A percentile compares a stretch with the other conserved stretches of the same genome.
Conservation (phyloP, 176 grass and related monocot species). For the Alloteropsis semialata region DNA sequence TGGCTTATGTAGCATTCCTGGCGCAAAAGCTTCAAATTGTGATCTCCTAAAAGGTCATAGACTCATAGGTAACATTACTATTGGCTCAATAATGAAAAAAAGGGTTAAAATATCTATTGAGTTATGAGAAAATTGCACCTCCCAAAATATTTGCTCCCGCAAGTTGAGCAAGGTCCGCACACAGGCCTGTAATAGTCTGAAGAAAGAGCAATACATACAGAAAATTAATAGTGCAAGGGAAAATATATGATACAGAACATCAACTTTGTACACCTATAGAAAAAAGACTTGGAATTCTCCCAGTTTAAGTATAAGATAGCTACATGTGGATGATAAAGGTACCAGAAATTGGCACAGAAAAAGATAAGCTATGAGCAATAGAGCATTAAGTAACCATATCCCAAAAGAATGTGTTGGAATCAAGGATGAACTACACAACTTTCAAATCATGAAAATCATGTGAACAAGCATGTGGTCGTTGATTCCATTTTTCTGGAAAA, state of each 20-base stretch:
- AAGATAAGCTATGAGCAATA: background rate
- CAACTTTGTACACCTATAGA: background rate
- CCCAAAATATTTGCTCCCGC: slow-evolving; percentile 60
- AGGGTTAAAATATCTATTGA: background rate
- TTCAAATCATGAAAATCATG: background rate
- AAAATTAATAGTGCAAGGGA: slow-evolving; percentile 33
- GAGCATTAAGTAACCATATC: background rate
- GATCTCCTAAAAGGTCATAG: slow-evolving; percentile 40
- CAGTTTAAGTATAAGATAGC: slow-evolving; percentile 2
- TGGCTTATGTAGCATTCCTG: slow-evolving; percentile 53
- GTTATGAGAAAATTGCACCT: slow-evolving; percentile 32
- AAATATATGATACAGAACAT: background rate
- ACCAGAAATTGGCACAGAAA: background rate
- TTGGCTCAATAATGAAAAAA: background rate
- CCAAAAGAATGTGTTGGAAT: background rate
- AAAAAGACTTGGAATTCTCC: background rate
- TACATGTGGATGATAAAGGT: background rate
- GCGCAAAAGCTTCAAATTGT: slow-evolving; percentile 39
- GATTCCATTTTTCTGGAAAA: background rate
- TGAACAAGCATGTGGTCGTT: background rate
- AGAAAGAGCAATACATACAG: slow-evolving; percentile 23
- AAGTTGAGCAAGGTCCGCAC: slow-evolving; percentile 55
- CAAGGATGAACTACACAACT: background rate
- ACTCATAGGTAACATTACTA: background rate
- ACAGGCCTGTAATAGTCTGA: slow-evolving; percentile 53